phyloP scores from a whole-genome alignment of 2,329 filamentous ascomycete genomes.

The Rutstroemia sp. region DNA sequence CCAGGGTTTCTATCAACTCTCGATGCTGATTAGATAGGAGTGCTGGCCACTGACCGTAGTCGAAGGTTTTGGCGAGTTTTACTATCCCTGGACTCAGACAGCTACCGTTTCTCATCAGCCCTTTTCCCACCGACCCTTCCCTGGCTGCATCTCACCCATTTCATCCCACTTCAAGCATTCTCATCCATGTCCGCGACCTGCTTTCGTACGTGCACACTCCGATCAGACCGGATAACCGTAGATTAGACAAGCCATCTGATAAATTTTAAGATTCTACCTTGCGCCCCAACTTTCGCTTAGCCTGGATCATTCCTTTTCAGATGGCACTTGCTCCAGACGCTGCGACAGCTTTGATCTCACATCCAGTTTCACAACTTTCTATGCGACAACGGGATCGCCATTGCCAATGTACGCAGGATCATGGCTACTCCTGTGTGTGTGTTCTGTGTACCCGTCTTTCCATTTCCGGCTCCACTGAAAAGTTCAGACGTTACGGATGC shows the following conservation, averaged over 20 bases:
- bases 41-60: too few relatives aligned
- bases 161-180: slow-evolving; percentile 9
- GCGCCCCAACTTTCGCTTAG: background rate
- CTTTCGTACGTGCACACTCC: background rate
- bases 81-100: slow-evolving; percentile 18
- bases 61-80: slow-evolving; percentile 16
- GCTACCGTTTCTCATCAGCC: slow-evolving; percentile 21
- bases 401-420: slow-evolving; percentile 20
- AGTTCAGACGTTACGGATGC: slow-evolving; percentile 15
- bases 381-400: slow-evolving; percentile 27
- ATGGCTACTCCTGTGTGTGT: slow-evolving; percentile 10
- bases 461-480: background rate
- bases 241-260: slow-evolving; percentile 14
- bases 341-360: slow-evolving; percentile 25
- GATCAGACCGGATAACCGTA: slow-evolving; percentile 13
- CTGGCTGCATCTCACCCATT: slow-evolving; percentile 1
- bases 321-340: slow-evolving; percentile 14
- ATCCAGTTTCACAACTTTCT: slow-evolving; percentile 25
- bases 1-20: too few relatives aligned
- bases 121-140: background rate
- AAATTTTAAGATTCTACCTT: background rate
- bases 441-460: slow-evolving; percentile 6
- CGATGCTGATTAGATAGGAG: too few relatives aligned
- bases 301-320: slow-evolving; percentile 18
- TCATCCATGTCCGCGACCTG: background rate